Percentiles rank a stretch among this genome's conserved stretches.
These are phyloP conservation scores for Scheffersomyces quercinus DNA, from an alignment of 1,139 yeast species.

Conservation along the genomic window DNA sequence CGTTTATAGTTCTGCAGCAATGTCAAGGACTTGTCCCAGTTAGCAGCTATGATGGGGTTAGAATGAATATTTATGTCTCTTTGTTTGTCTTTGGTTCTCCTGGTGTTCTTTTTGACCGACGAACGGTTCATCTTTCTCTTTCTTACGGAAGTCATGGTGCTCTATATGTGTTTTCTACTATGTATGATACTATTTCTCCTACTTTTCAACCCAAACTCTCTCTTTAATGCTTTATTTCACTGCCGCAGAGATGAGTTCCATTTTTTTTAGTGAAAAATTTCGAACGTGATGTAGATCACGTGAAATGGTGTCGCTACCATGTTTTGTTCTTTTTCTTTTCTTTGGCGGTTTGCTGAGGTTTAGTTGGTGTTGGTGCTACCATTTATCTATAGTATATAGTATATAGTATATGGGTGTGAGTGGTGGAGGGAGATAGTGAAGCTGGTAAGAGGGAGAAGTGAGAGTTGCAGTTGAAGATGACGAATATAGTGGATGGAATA, in stretches of 20 bases:
- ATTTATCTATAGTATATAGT: too few species aligned
- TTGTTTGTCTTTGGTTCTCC: slow-evolving; percentile 69
- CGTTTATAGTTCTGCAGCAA: slow-evolving; percentile 79
- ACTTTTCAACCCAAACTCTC: too few species aligned
- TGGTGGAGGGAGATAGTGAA: too few species aligned
- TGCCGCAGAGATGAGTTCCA: slow-evolving; percentile 3
- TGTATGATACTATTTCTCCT: neutral
- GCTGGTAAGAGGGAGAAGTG: too few species aligned
- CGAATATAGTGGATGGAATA: too few species aligned
- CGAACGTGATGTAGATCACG: neutral
- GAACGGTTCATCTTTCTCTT: slow-evolving; percentile 82
- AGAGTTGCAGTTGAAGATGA: too few species aligned
- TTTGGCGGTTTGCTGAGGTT: too few species aligned
- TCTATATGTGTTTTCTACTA: neutral
- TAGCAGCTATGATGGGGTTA: slow-evolving; percentile 80
- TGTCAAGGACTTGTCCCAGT: slow-evolving; percentile 87
- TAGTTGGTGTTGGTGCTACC: too few species aligned
- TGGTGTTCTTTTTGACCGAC: slow-evolving; percentile 64
- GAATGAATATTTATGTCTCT: slow-evolving; percentile 62
- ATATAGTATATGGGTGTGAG: too few species aligned
- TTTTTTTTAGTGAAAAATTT: slow-evolving; percentile 1
- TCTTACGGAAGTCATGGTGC: slow-evolving; percentile 74
- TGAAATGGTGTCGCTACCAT: too few species aligned
- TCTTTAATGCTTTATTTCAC: neutral
- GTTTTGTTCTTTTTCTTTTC: too few species aligned